A percentile compares a stretch with the other conserved stretches of the same genome.
Conservation (phyloP, 371 early-diverging fungal species). For the Apophysomyces variabilis region DNA sequence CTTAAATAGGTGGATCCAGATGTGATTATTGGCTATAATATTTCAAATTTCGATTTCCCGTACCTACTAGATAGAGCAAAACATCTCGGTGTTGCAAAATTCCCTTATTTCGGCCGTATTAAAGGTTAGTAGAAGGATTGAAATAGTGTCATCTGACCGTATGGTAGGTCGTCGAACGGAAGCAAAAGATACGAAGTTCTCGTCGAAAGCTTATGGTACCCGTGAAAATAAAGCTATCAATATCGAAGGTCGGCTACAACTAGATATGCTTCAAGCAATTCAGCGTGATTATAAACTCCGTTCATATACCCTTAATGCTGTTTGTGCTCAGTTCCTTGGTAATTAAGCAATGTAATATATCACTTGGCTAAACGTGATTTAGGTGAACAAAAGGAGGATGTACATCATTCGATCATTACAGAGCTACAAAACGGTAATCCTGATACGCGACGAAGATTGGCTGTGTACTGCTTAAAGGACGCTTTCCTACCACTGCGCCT, state of each 20-base stretch:
- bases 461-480: constrained; percentile 99
- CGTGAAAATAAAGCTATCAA: constrained; percentile 89
- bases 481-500: constrained; percentile 97
- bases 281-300: constrained; percentile 98
- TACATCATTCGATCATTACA: constrained; percentile 98
- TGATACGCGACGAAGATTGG: constrained; percentile 97
- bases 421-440: constrained; percentile 95
- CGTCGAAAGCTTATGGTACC: constrained; percentile 93
- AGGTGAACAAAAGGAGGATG: constrained; percentile 99
- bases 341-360: constrained; percentile 14
- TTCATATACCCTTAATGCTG: constrained; percentile 97
- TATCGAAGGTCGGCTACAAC: constrained; percentile 95
- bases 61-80: constrained; percentile 96
- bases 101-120: constrained; percentile 91
- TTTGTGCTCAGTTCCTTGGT: constrained; percentile 96
- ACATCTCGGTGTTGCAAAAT: constrained; percentile 74
- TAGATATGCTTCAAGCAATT: constrained; percentile 97
- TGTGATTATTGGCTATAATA: constrained; percentile 99
- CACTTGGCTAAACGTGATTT: not conserved
- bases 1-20: constrained; percentile 89
- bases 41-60: constrained; percentile 98
- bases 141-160: not conserved
- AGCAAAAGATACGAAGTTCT: constrained; percentile 85
- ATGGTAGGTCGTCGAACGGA: constrained; percentile 59
- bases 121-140: constrained; percentile 37